These are phyloP conservation scores for Coemansia nantahalensis DNA, from an alignment of 192 early-diverging fungal species.

Conservation along the genomic window DNA sequence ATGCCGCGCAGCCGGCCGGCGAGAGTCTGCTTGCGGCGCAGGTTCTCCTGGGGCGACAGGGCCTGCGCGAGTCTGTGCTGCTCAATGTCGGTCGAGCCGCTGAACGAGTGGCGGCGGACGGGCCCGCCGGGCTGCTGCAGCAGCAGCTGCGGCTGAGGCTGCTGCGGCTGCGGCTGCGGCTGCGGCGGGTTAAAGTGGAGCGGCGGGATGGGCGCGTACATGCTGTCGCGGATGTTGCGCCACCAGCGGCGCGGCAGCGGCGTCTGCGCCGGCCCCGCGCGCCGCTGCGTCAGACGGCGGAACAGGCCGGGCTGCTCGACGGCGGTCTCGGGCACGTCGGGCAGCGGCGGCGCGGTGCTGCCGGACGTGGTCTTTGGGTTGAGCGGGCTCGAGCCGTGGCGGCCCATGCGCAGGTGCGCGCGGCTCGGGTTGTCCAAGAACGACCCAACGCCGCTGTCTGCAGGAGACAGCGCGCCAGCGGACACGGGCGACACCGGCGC, in stretches of 20 bases:
- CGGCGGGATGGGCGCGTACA: conserved; percentile 50
- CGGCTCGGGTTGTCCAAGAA: not conserved
- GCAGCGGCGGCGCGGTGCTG: conserved; percentile 38
- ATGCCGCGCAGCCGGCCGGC: conserved; percentile 30
- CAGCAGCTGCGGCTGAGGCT: conserved; percentile 3
- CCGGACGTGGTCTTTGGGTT: conserved; percentile 35
- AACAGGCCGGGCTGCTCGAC: conserved; percentile 15
- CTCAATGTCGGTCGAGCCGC: conserved; percentile 47
- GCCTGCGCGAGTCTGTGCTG: conserved; percentile 32
- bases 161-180: not conserved
- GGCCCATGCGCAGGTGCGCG: conserved; percentile 41
- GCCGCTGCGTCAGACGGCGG: too few species aligned
- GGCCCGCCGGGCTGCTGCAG: conserved; percentile 10
- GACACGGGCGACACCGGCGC: not conserved
- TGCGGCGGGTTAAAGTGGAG: conserved; percentile 19
- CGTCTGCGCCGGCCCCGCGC: conserved; percentile 12
- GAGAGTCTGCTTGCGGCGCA: conserved; percentile 40
- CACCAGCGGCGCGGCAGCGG: conserved; percentile 50
- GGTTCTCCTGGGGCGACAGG: conserved; percentile 37
- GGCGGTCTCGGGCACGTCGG: not conserved
- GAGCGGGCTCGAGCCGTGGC: conserved; percentile 49
- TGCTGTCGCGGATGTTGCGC: conserved; percentile 52
- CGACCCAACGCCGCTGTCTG: not conserved
- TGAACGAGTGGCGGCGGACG: conserved; percentile 42
- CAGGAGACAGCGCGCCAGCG: too few species aligned